These are phyloP conservation scores for Collybiopsis luxurians DNA, from an alignment of 768 basidiomycete species.

Conservation along the genomic window DNA sequence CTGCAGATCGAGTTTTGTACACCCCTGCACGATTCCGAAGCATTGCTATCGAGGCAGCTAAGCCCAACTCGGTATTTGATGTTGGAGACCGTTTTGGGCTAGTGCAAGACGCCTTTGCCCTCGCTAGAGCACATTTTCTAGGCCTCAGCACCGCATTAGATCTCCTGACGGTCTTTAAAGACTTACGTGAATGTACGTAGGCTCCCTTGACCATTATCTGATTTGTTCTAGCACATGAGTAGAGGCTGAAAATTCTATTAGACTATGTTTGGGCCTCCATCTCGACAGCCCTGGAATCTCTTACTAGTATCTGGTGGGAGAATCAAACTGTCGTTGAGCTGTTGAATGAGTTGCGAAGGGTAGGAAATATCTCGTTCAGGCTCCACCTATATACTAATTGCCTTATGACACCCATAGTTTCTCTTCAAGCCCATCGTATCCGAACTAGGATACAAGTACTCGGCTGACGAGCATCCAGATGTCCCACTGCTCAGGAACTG, in stretches of 20 bases:
- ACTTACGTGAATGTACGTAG: conserved; percentile 68
- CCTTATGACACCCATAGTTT: conserved; percentile 39
- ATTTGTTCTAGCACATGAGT: conserved; percentile 2
- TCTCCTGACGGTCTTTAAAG: conserved; percentile 62
- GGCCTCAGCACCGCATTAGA: conserved; percentile 61
- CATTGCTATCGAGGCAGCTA: conserved; percentile 81
- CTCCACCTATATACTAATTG: not conserved
- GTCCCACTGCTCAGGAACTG: conserved; percentile 69
- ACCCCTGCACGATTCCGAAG: conserved; percentile 71
- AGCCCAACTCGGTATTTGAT: conserved; percentile 60
- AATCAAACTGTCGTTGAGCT: conserved; percentile 48
- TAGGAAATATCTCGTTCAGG: conserved; percentile 27
- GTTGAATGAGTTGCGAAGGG: conserved; percentile 60
- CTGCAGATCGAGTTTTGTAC: conserved; percentile 86
- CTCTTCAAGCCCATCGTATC: conserved; percentile 76
- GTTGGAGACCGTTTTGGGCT: conserved; percentile 89
- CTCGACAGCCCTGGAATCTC: conserved; percentile 45
- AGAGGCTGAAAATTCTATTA: conserved; percentile 22
- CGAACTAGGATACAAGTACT: conserved; percentile 76
- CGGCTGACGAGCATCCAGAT: conserved; percentile 62
- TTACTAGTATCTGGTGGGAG: conserved; percentile 84
- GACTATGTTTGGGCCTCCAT: conserved; percentile 84
- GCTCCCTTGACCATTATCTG: not conserved
- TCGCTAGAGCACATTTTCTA: conserved; percentile 81
- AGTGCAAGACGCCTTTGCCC: conserved; percentile 76